Conservation (phyloP, 257 asterid genomes). For the Solanum chaucha region DNA sequence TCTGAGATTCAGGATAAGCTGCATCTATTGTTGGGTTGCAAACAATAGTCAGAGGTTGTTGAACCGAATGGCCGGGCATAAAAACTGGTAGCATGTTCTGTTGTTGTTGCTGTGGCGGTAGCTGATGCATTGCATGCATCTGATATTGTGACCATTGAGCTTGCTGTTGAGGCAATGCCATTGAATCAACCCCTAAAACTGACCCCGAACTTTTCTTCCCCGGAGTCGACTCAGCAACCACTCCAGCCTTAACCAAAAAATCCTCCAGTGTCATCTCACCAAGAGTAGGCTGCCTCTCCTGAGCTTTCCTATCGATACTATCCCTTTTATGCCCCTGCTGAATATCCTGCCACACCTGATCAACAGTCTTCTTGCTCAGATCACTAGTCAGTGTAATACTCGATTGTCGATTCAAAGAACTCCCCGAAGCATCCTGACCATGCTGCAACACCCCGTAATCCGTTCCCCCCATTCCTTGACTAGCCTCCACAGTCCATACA, state of each 20-base stretch:
- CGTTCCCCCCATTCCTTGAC: constrained; percentile 30
- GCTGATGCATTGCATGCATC: constrained; percentile 26
- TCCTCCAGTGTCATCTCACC: constrained; percentile 93
- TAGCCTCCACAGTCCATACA: constrained; percentile 57
- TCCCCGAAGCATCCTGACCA: constrained; percentile 5
- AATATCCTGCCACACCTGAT: constrained; percentile 91
- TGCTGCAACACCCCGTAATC: constrained; percentile 27
- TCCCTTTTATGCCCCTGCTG: constrained; percentile 54
- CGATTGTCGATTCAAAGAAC: constrained; percentile 39
- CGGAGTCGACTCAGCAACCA: constrained; percentile 48
- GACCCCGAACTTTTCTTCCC: constrained; percentile 21
- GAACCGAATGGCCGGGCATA: constrained; percentile 29
- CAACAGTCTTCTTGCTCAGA: constrained; percentile 87
- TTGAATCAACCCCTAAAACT: constrained; percentile 24
- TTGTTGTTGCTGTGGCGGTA: constrained; percentile 25
- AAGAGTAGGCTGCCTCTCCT: constrained; percentile 20
- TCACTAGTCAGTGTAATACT: constrained; percentile 42
- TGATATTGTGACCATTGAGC: constrained; percentile 72
- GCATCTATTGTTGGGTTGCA: constrained; percentile 42
- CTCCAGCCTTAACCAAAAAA: constrained; percentile 90
- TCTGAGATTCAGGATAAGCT: constrained; percentile 45
- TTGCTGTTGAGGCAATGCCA: constrained; percentile 11
- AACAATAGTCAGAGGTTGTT: constrained; percentile 36
- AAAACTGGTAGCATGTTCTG: constrained; percentile 28
- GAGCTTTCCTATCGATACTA: constrained; percentile 39